These are phyloP conservation scores for Cyclotella baltica DNA, from an alignment of 108 stramenopile species.

Conservation along the genomic window DNA sequence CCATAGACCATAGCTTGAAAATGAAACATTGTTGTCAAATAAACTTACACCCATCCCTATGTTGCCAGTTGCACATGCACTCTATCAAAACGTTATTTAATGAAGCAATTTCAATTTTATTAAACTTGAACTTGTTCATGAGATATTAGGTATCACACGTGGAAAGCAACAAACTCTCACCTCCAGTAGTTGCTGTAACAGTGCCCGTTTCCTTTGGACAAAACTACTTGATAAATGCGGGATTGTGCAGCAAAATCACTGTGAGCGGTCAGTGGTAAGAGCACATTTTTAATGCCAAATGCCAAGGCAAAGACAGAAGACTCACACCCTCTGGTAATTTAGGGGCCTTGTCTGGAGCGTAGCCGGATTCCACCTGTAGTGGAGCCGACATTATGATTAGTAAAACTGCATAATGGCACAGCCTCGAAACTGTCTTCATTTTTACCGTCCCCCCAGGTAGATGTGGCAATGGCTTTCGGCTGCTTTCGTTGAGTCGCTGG, in stretches of 20 bases:
- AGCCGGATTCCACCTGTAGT: neutral
- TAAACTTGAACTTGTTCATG: too few species aligned
- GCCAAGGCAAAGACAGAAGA: neutral
- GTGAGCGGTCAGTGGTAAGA: neutral
- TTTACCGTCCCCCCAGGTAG: too few species aligned
- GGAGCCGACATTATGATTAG: neutral
- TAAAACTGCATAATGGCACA: neutral
- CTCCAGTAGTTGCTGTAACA: conserved; percentile 81
- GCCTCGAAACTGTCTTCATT: too few species aligned
- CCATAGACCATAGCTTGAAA: too few species aligned
- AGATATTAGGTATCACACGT: too few species aligned
- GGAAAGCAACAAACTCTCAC: conserved; percentile 45
- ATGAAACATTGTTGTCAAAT: neutral
- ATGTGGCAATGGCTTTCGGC: too few species aligned
- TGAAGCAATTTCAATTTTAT: neutral
- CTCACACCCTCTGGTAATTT: conserved; percentile 24
- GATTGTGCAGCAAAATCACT: neutral
- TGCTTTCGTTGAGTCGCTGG: too few species aligned
- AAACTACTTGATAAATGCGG: conserved; percentile 45
- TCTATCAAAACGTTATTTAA: conserved; percentile 33
- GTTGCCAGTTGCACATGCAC: conserved; percentile 92
- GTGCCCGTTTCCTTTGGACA: conserved; percentile 76
- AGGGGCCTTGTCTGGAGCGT: conserved; percentile 25
- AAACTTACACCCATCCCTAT: conserved; percentile 68
- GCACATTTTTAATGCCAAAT: neutral